Base-by-base conservation (phyloP, 768 basidiomycete genomes). In the Tulasnella sp. region DNA sequence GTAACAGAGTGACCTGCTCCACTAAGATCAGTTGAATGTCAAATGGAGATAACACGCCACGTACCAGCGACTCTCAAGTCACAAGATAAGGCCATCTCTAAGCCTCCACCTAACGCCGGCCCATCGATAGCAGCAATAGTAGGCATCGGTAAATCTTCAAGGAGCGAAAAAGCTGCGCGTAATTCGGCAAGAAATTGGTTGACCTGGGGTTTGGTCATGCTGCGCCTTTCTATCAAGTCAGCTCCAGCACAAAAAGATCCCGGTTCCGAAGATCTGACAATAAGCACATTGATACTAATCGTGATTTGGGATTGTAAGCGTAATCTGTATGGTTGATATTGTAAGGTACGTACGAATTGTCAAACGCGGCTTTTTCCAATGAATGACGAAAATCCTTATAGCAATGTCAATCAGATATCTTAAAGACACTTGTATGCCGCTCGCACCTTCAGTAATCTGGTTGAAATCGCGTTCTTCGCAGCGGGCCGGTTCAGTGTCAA, bases 91-190 rank as follows among this genome's bases (percentile, higher is more conserved):
- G 81, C 74, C 53, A 95, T 65, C 64, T 96, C 91, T 25, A 91
- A 71, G 1, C 91, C 91, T n/a, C 91, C 91, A 8, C 91, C 91
- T 0, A 96, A 71, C 7, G 91, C 91, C 16, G 86, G 87, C 0
- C 91, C 91, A 62, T 95, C 91, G 35, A 96, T 84, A 4, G 90
- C 88, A 31, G 84, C 84, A 50, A 95, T 84, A 13, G 88, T 92
- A 3, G 91, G 91, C 69, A 92, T 76, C 4, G 83, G 82, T 29
- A 93, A 68, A 34, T 72, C 69, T 66, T 91, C 89, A n/a, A 96
- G 74, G 59, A 75, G 76, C 25, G 74, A 71, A 34, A 96, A 65
- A 7, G 85, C 74, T 33, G 70, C 68, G 25, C 91, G 76, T 20
- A 95, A 70, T 58, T 83, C 78, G 43, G 71, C 66, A 40, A 95